Evolutionary conservation across 306 rosid species (phyloP).

Genomic region (Senna tora): DNA sequence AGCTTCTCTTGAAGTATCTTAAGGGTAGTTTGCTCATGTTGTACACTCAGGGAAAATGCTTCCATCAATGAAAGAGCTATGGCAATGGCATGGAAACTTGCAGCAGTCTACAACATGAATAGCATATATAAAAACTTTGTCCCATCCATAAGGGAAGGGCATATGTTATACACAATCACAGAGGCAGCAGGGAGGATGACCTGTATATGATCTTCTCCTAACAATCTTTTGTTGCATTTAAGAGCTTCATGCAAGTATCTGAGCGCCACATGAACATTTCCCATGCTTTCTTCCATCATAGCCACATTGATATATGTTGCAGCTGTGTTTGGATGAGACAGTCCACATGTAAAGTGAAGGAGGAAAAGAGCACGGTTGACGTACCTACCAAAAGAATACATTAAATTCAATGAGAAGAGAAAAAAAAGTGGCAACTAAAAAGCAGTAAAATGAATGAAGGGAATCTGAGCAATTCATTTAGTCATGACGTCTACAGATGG

Average conservation of each 20-base stretch:
- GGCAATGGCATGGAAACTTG: conserved; percentile 98
- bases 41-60: conserved; percentile 93
- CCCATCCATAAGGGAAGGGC: conserved; percentile 2
- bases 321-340: conserved; percentile 97
- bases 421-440: background rate
- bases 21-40: conserved; percentile 95
- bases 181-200: conserved; percentile 43
- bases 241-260: conserved; percentile 98
- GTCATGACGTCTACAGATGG: background rate
- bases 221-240: conserved; percentile 89
- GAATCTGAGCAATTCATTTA: conserved; percentile 4
- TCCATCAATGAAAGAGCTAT: conserved; percentile 98
- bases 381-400: conserved; percentile 56
- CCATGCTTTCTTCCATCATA: conserved; percentile 99
- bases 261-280: conserved; percentile 94
- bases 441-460: background rate
- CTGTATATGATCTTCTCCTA: conserved; percentile 97
- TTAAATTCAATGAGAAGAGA: conserved; percentile 40
- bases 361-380: conserved; percentile 95
- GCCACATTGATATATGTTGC: conserved; percentile 97
- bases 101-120: conserved; percentile 76
- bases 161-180: conserved; percentile 43
- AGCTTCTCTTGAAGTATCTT: conserved; percentile 89
- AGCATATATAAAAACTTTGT: conserved; percentile 36
- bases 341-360: conserved; percentile 93